A percentile compares a stretch with the other conserved stretches of the same genome.
Evolutionary conservation across 495 filamentous ascomycete species (phyloP).

Genomic region (Penicillium coprophilum): DNA sequence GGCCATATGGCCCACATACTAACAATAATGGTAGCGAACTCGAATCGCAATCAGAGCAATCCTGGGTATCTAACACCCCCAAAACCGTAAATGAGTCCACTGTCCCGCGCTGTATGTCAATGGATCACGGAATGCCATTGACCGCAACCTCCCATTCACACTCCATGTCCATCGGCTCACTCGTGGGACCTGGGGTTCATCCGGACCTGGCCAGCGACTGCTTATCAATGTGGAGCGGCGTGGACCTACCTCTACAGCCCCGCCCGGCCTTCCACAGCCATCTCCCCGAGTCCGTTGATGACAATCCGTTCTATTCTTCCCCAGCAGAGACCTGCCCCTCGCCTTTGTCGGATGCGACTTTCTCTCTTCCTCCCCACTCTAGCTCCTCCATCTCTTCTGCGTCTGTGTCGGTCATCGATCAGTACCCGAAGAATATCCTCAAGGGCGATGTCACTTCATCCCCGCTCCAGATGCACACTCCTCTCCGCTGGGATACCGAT

Average conservation of each 20-base stretch:
- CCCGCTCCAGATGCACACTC: constrained; percentile 37
- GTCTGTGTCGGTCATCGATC: constrained; percentile 36
- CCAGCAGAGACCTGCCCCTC: constrained; percentile 47
- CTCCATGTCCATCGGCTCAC: constrained; percentile 47
- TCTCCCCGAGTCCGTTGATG: constrained; percentile 41
- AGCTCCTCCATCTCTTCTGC: constrained; percentile 41
- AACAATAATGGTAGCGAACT: constrained; percentile 32
- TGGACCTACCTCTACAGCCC: constrained; percentile 41
- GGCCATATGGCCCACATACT: constrained; percentile 9
- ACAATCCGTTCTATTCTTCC: constrained; percentile 44
- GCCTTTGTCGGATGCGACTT: constrained; percentile 41
- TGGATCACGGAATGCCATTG: constrained; percentile 30
- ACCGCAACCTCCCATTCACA: constrained; percentile 30
- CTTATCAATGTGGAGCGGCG: constrained; percentile 40
- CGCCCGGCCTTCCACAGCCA: constrained; percentile 35
- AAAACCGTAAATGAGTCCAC: constrained; percentile 25
- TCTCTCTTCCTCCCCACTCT: constrained; percentile 39
- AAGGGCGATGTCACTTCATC: constrained; percentile 40
- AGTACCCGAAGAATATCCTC: constrained; percentile 37
- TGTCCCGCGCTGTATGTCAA: constrained; percentile 31
- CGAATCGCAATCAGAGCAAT: constrained; percentile 39
- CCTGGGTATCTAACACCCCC: constrained; percentile 35
- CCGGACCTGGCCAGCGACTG: constrained; percentile 40
- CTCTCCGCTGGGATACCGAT: constrained; percentile 39
- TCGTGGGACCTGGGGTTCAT: constrained; percentile 45